phyloP scores from a whole-genome alignment of 2,329 filamentous ascomycete species.

The Diaporthe citrichinensis region DNA sequence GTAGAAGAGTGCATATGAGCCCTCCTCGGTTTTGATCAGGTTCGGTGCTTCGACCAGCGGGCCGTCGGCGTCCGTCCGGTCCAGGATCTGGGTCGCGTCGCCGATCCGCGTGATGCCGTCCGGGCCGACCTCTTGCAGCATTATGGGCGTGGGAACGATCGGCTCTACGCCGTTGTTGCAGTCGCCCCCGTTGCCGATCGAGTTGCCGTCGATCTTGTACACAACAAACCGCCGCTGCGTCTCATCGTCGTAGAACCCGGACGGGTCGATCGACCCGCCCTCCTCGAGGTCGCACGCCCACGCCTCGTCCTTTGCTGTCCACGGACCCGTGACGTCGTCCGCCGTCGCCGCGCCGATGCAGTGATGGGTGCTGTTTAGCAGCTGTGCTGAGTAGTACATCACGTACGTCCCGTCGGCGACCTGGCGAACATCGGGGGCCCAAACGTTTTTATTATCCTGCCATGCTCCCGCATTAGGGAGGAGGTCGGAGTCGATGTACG shows the following conservation, averaged over 20 bases:
- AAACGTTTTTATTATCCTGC: constrained; percentile 68
- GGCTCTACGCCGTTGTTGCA: constrained; percentile 61
- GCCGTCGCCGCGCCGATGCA: constrained; percentile 72
- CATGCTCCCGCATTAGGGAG: constrained; percentile 66
- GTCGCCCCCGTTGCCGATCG: constrained; percentile 58
- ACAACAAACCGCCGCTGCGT: constrained; percentile 69
- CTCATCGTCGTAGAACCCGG: constrained; percentile 69
- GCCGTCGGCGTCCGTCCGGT: constrained; percentile 61
- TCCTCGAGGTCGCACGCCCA: constrained; percentile 66
- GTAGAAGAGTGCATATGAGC: constrained; percentile 73
- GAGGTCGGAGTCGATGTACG: constrained; percentile 65
- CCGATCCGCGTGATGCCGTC: constrained; percentile 69
- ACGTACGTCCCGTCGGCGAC: constrained; percentile 67
- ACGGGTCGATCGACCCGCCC: constrained; percentile 75
- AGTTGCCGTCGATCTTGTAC: constrained; percentile 78
- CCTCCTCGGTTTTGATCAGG: constrained; percentile 60
- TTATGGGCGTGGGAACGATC: constrained; percentile 64
- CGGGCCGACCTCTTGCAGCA: constrained; percentile 65
- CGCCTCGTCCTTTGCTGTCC: constrained; percentile 60
- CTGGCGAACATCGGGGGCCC: constrained; percentile 72
- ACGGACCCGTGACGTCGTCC: constrained; percentile 64
- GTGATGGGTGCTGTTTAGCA: constrained; percentile 58
- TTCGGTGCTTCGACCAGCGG: constrained; percentile 74
- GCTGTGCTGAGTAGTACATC: constrained; percentile 71
- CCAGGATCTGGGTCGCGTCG: constrained; percentile 61